Base-by-base conservation (phyloP, 2,329 filamentous ascomycete species). In the Tolypocladium nubicola region DNA sequence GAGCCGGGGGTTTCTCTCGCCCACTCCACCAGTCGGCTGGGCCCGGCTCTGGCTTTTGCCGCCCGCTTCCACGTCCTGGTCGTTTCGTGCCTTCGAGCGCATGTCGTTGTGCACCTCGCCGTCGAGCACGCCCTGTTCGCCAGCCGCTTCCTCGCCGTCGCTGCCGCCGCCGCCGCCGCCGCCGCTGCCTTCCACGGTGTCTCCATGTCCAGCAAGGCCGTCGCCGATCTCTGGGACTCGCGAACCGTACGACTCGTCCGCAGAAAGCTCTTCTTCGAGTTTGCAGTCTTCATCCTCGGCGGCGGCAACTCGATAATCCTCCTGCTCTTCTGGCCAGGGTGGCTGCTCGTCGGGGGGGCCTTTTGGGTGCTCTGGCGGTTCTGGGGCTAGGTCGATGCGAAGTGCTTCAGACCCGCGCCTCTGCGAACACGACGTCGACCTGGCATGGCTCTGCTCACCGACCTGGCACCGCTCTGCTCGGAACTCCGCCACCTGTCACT, bases 311-410 rank as follows among this genome's bases (percentile, higher is more conserved):
- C 68, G 37, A 52, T 83, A 57, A 72, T 78, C 59, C 65, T 82
- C 38, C 52, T 82, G 58, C 60, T 83, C 60, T 79, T 84, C 61
- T 84, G 80, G 81, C 81, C 81, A 0, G 81, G 81, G 0, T 83
- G 81, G 80, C 68, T 75, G 58, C 59, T 82, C 35, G 58, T 83
- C 37, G 76, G 64, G 2, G 66, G 72, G 8, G 61, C 67, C n/a
- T 59, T 66, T 1, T 69, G 73, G 61, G 65, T 65, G 3, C 47
- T 68, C 40, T 76, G 71, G 67, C 62, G 64, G 57, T 67, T 70
- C 55, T 61, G 67, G 56, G 66, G 66, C 14, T 75, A 71, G 74
- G 11, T 4, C 38, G 59, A 35, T 26, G 37, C 23, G 13, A 21
- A n/a, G 7, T 49, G 11, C 21, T 6, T 26, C 19, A 30, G 23